A percentile compares a stretch with the other conserved stretches of the same genome.
Conservation (phyloP, 2,329 filamentous ascomycete species). For the Colletotrichum karsti region DNA sequence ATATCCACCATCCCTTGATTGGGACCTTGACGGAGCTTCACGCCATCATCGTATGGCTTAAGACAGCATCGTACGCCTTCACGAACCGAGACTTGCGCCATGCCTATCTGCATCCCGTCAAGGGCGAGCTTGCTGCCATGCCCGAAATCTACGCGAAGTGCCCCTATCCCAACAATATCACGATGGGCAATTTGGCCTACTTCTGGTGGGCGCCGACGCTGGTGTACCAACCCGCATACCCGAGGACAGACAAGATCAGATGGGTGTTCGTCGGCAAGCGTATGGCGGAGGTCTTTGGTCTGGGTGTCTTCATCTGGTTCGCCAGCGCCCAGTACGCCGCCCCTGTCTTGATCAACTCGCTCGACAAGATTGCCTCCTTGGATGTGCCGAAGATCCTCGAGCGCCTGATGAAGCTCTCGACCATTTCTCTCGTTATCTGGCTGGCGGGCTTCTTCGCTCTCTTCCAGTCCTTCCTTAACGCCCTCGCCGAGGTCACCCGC, state of each 20-base stretch:
- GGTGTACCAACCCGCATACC: conserved; percentile 96
- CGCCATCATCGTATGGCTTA: conserved; percentile 94
- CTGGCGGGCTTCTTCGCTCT: conserved; percentile 96
- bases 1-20: conserved; percentile 92
- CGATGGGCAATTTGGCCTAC: conserved; percentile 85
- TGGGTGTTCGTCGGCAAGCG: conserved; percentile 91
- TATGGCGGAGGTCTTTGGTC: conserved; percentile 76
- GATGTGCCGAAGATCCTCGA: conserved; percentile 86
- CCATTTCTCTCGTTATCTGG: conserved; percentile 96
- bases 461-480: conserved; percentile 93
- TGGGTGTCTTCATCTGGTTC: conserved; percentile 94
- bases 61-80: conserved; percentile 94
- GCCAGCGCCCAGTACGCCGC: conserved; percentile 93
- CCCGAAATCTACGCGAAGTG: conserved; percentile 85
- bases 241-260: conserved; percentile 80
- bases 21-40: conserved; percentile 91
- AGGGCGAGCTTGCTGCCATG: conserved; percentile 72
- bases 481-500: conserved; percentile 85
- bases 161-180: conserved; percentile 92
- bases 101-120: conserved; percentile 81
- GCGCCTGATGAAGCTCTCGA: conserved; percentile 92
- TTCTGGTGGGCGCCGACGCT: conserved; percentile 99
- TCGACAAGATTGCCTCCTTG: conserved; percentile 84
- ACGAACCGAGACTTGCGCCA: conserved; percentile 96
- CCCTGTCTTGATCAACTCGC: conserved; percentile 87